phyloP scores from a whole-genome alignment of 2,329 filamentous ascomycete species.

The Fusarium cyanostomum region DNA sequence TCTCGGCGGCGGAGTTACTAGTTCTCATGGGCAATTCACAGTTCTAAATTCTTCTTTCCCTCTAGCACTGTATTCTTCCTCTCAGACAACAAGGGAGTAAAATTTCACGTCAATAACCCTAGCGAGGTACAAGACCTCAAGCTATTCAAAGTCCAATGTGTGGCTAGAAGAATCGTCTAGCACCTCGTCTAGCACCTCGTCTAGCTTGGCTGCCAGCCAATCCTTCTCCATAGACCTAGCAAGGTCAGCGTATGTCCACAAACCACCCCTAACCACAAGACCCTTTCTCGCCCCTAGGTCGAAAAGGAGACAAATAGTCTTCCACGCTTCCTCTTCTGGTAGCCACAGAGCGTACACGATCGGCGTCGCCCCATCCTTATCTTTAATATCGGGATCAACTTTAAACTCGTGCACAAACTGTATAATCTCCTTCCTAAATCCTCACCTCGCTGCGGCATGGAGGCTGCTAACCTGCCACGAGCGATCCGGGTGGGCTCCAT shows the following conservation, averaged over 20 bases:
- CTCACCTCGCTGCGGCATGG: not conserved
- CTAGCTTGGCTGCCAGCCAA: not conserved
- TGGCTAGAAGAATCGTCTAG: no score
- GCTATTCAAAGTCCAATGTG: no score
- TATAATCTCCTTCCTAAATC: not conserved
- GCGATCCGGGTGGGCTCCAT: not conserved
- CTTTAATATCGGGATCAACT: slow-evolving; percentile 5
- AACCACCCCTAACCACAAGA: not conserved
- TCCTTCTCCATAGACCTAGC: not conserved
- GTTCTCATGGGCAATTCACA: no score
- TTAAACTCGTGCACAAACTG: not conserved
- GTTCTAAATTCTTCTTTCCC: no score
- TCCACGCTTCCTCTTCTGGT: not conserved
- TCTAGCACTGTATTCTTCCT: no score
- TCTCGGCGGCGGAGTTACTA: no score
- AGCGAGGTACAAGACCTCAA: no score
- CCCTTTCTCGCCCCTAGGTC: not conserved
- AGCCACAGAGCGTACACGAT: slow-evolving; percentile 1
- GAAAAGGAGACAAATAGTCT: not conserved
- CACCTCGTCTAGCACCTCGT: no score
- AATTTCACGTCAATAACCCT: no score
- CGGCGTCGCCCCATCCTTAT: not conserved
- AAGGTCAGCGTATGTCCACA: not conserved
- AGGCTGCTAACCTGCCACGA: not conserved
- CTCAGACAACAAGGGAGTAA: no score